Conservation (phyloP, 257 asterid genomes). For the Solanum medicagineum region DNA sequence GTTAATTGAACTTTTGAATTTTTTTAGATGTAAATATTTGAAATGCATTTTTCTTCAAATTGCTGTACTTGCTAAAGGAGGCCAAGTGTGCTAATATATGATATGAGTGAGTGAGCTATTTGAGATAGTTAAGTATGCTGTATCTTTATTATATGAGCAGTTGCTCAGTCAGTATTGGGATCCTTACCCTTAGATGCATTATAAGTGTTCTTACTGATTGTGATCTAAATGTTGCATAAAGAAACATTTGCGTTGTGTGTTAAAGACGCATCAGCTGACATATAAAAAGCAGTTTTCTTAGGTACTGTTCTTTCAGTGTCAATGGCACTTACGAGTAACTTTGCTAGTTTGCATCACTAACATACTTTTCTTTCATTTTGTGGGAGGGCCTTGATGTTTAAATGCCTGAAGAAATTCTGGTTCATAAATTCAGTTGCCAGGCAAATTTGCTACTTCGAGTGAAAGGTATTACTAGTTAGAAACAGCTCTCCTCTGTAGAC, state of each 20-base stretch:
- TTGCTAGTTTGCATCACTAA: neutral
- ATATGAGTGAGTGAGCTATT: neutral
- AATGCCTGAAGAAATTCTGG: neutral
- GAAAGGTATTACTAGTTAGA: neutral
- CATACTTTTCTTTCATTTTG: neutral
- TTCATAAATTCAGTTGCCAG: neutral
- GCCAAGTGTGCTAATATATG: neutral
- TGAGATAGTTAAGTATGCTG: neutral
- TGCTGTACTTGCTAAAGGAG: neutral
- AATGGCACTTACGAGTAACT: neutral
- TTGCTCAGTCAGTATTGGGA: neutral
- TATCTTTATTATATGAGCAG: neutral
- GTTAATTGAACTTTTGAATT: neutral
- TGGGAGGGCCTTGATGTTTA: neutral
- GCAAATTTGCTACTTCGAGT: neutral
- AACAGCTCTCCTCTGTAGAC: neutral
- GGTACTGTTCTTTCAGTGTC: neutral
- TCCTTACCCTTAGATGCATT: neutral
- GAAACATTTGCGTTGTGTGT: constrained; percentile 1
- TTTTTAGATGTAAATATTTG: neutral
- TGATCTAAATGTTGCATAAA: neutral
- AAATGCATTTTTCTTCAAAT: neutral
- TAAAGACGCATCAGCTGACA: neutral
- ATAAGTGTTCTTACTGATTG: neutral
- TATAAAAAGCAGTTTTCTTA: neutral